These are phyloP conservation scores for Venturia oleaginea DNA, from an alignment of 2,329 filamentous ascomycete genomes.

Conservation along the genomic window DNA sequence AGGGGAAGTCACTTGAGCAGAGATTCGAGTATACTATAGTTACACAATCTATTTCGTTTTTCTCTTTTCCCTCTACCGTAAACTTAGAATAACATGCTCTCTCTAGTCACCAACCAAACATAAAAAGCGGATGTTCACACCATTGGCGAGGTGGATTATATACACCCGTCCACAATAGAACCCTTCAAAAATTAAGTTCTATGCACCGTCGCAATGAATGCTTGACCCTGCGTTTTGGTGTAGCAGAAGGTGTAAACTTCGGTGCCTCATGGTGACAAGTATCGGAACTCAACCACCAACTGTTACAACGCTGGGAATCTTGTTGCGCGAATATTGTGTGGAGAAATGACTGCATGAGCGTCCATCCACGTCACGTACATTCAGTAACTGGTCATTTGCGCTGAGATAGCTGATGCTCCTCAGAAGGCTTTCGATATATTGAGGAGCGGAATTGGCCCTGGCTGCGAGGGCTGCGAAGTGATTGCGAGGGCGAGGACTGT, in stretches of 20 bases:
- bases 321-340: neutral
- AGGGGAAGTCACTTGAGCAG: too few relatives aligned
- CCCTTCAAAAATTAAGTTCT: too few relatives aligned
- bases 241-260: neutral
- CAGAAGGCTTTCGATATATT: neutral
- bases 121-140: too few relatives aligned
- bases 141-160: neutral
- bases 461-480: neutral
- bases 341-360: neutral
- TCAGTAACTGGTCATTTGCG: too few relatives aligned
- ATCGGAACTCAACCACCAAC: neutral
- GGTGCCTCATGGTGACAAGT: neutral
- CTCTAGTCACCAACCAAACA: too few relatives aligned
- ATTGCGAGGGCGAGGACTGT: neutral
- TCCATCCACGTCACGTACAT: neutral
- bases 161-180: neutral
- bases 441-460: neutral
- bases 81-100: too few relatives aligned
- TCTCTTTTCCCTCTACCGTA: too few relatives aligned
- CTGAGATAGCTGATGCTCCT: neutral
- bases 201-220: neutral
- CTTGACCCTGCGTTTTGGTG: neutral
- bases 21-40: too few relatives aligned
- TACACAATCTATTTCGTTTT: too few relatives aligned
- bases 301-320: neutral